A percentile compares a stretch with the other conserved stretches of the same genome.
These are phyloP conservation scores for Chalara sp. DNA, from an alignment of 2,329 filamentous ascomycete species.

Conservation along the genomic window DNA sequence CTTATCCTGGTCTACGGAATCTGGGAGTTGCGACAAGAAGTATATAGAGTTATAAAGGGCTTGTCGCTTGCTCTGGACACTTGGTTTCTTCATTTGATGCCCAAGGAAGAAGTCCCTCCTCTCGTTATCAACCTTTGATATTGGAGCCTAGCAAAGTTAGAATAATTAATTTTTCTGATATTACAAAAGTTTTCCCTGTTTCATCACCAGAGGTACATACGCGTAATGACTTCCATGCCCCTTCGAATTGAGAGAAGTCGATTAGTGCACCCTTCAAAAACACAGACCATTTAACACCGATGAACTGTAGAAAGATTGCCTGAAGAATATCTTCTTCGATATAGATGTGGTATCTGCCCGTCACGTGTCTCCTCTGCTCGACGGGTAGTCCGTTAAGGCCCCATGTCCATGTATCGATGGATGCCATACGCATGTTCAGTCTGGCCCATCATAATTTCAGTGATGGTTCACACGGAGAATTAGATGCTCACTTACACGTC, in stretches of 20 bases:
- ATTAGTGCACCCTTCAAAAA: constrained; percentile 37
- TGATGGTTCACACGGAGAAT: no score
- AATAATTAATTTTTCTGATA: no score
- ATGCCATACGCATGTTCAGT: constrained; percentile 48
- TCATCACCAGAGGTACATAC: not conserved
- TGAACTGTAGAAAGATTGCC: constrained; percentile 45
- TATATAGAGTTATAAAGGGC: constrained; percentile 20
- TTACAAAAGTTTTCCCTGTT: no score
- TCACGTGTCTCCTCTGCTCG: constrained; percentile 47
- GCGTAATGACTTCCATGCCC: constrained; percentile 18
- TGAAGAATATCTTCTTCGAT: constrained; percentile 54
- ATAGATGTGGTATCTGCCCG: constrained; percentile 52
- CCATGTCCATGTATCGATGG: constrained; percentile 47
- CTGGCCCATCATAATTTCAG: not conserved
- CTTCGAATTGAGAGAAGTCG: constrained; percentile 15
- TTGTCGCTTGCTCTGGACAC: constrained; percentile 18
- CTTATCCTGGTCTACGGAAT: constrained; percentile 10
- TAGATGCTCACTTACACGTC: constrained; percentile 34
- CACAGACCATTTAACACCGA: constrained; percentile 45
- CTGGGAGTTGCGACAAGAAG: constrained; percentile 23
- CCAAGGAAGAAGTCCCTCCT: constrained; percentile 22
- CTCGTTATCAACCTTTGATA: constrained; percentile 11
- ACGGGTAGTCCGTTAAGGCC: constrained; percentile 35
- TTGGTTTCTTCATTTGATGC: constrained; percentile 10
- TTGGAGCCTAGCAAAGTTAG: not conserved